These are phyloP conservation scores for Phytopythium montanum DNA, from an alignment of 352 stramenopile species.

Conservation along the genomic window DNA sequence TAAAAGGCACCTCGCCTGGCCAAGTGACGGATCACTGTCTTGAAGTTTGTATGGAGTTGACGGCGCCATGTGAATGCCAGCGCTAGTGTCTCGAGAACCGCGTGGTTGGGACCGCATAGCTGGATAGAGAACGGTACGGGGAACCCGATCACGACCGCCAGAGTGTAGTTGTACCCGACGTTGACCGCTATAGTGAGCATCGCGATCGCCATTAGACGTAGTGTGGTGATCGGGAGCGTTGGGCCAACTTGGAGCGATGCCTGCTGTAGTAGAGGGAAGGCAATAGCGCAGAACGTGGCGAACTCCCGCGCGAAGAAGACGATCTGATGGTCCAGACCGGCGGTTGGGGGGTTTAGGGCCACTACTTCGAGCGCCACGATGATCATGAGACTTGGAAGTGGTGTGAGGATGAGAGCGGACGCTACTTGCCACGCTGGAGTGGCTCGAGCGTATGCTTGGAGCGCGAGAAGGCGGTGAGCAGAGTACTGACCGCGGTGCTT, in stretches of 20 bases:
- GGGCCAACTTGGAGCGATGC: not conserved
- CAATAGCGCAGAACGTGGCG: not conserved
- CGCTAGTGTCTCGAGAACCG: not conserved
- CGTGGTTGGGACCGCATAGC: not conserved
- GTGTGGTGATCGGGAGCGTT: not conserved
- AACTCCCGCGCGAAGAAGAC: constrained; percentile 4
- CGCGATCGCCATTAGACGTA: not conserved
- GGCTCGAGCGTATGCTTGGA: not conserved
- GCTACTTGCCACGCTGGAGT: not conserved
- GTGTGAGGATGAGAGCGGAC: not conserved
- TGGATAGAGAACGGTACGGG: constrained; percentile 26
- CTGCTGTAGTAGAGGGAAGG: not conserved
- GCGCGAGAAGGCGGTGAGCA: not conserved
- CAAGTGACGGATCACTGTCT: not conserved
- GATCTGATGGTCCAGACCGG: not conserved
- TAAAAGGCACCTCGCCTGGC: constrained; percentile 8
- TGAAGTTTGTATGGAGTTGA: not conserved
- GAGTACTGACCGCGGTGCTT: constrained; percentile 1
- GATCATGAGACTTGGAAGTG: not conserved
- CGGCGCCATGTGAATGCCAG: not conserved
- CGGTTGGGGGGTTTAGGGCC: not conserved
- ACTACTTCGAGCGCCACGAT: not conserved
- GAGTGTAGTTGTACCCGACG: not conserved
- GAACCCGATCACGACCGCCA: constrained; percentile 13
- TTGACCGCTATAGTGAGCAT: not conserved